Percentiles rank a stretch among this genome's conserved stretches.
Conservation (phyloP, 495 filamentous ascomycete genomes). For the Baudoinia panamericana region DNA sequence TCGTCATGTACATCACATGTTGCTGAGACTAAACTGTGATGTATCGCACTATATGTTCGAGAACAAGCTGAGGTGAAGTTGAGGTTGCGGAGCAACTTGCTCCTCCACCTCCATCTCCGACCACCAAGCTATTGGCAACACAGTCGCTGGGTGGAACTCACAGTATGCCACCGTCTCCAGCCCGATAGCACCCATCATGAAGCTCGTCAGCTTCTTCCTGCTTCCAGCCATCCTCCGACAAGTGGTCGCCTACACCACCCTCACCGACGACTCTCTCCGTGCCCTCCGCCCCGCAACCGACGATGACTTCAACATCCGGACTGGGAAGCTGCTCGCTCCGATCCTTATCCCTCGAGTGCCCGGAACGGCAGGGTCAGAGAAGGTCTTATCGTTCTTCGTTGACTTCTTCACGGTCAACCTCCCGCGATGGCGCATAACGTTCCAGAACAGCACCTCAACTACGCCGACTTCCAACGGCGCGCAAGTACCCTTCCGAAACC, state of each 20-base stretch:
- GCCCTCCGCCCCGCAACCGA: constrained; percentile 49
- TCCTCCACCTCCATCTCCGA: neutral
- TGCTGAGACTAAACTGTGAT: neutral
- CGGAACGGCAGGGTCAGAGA: constrained; percentile 62
- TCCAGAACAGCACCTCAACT: constrained; percentile 73
- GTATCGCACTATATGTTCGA: neutral
- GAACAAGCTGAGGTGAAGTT: neutral
- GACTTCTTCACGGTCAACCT: constrained; percentile 63
- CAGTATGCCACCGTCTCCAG: constrained; percentile 1
- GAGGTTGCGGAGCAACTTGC: neutral
- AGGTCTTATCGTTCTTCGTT: constrained; percentile 68
- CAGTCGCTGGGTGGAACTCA: no score
- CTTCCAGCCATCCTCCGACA: constrained; percentile 31
- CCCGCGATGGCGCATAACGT: constrained; percentile 63
- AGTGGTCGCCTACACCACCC: constrained; percentile 48
- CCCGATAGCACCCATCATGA: constrained; percentile 6
- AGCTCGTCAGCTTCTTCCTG: constrained; percentile 10
- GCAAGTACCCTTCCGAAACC: constrained; percentile 70
- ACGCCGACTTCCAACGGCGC: constrained; percentile 60
- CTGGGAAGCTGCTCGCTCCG: constrained; percentile 64
- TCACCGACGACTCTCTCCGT: constrained; percentile 59
- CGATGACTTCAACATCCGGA: constrained; percentile 67
- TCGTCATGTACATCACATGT: constrained; percentile 8
- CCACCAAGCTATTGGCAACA: neutral
- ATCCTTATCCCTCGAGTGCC: constrained; percentile 85